Evolutionary conservation across 768 basidiomycete species (phyloP).

Genomic region (Xerocomellus amylosporus): DNA sequence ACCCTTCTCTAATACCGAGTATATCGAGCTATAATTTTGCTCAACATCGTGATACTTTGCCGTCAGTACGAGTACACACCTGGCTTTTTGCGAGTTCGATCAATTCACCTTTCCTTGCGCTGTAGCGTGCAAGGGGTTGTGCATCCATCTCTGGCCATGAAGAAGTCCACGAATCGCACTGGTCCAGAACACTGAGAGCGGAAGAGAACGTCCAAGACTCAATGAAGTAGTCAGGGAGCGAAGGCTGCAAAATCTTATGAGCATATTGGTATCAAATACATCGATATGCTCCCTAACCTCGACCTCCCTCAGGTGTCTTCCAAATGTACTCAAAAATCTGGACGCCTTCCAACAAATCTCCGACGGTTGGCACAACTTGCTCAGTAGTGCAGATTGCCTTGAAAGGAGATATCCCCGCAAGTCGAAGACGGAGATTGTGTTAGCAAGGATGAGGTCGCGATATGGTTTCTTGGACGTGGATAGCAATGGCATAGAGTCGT

Average conservation of each 20-base stretch:
- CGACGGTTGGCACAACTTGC: constrained; percentile 59
- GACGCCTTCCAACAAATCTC: constrained; percentile 72
- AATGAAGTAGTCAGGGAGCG: constrained; percentile 68
- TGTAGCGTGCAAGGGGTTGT: constrained; percentile 47
- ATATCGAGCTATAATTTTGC: constrained; percentile 64
- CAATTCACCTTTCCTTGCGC: constrained; percentile 84
- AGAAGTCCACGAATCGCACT: constrained; percentile 72
- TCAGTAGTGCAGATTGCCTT: constrained; percentile 76
- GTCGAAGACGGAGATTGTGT: constrained; percentile 91
- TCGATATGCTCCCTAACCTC: constrained; percentile 48
- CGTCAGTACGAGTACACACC: constrained; percentile 41
- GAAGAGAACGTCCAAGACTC: constrained; percentile 95
- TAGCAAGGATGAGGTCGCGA: constrained; percentile 82
- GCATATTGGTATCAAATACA: constrained; percentile 6
- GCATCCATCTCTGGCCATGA: constrained; percentile 45
- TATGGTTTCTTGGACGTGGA: constrained; percentile 80
- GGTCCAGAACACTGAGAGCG: constrained; percentile 76
- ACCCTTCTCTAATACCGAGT: constrained; percentile 70
- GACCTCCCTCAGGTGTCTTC: constrained; percentile 67
- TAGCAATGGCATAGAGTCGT: constrained; percentile 82
- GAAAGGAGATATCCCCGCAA: constrained; percentile 89
- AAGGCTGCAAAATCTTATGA: constrained; percentile 37
- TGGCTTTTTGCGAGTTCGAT: constrained; percentile 86
- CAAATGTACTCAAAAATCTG: constrained; percentile 75
- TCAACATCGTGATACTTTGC: not conserved